Conservation (phyloP, 371 early-diverging fungal species). For the Mortierella sp. region DNA sequence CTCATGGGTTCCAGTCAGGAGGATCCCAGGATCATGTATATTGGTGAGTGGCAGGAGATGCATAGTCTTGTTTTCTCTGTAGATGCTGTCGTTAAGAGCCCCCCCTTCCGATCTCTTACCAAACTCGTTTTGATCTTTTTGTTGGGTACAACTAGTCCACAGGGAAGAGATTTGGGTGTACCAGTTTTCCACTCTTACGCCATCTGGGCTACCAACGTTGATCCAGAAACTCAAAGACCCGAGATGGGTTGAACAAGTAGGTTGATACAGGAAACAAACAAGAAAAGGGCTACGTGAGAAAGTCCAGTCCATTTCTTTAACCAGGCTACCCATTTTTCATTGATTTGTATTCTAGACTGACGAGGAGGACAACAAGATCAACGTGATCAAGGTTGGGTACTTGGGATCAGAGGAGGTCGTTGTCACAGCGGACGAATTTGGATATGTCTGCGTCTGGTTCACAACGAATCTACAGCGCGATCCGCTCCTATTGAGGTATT, state of each 20-base stretch:
- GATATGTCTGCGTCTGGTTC: constrained; percentile 51
- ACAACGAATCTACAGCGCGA: constrained; percentile 34
- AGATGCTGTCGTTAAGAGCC: no score
- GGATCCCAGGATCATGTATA: constrained; percentile 36
- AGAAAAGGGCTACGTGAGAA: no score
- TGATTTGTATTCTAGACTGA: neutral
- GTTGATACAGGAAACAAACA: no score
- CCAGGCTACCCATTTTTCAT: no score
- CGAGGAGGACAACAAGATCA: constrained; percentile 25
- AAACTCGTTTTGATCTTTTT: neutral
- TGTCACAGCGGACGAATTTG: constrained; percentile 28
- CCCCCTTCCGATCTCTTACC: no score
- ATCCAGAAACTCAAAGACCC: constrained; percentile 25
- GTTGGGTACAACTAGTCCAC: constrained; percentile 9
- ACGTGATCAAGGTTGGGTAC: constrained; percentile 38
- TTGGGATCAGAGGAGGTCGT: constrained; percentile 45
- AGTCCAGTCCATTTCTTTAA: no score
- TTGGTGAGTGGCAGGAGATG: constrained; percentile 17
- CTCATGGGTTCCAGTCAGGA: constrained; percentile 37
- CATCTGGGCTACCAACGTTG: constrained; percentile 24
- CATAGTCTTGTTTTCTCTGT: neutral
- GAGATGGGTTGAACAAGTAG: constrained; percentile 23
- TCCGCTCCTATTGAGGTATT: constrained; percentile 39
- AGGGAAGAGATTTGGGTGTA: constrained; percentile 20
- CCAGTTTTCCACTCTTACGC: constrained; percentile 44